Evolutionary conservation across 345 rosid genomes (phyloP).

Genomic region (Cardamine occulta): DNA sequence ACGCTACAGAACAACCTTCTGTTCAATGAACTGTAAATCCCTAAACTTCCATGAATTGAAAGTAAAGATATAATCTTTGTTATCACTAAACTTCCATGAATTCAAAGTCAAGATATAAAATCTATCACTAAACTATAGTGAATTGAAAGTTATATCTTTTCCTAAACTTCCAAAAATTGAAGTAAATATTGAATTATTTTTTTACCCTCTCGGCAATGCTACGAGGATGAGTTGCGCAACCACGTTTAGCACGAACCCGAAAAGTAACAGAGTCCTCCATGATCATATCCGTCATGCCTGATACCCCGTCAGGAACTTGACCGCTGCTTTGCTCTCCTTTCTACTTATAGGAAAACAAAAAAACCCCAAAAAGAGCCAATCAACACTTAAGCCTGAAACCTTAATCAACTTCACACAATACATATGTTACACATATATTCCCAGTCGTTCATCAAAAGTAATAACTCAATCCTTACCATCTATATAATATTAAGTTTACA

Average conservation of each 20-base stretch:
- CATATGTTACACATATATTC: constrained; percentile 11
- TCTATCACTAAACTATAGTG: background rate
- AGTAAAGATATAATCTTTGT: background rate
- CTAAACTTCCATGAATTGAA: background rate
- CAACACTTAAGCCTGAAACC: constrained; percentile 8
- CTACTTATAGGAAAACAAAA: constrained; percentile 37
- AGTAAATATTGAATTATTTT: background rate
- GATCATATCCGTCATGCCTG: constrained; percentile 48
- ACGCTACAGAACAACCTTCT: background rate
- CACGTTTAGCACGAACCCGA: constrained; percentile 79
- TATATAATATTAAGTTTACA: background rate
- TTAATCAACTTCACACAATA: constrained; percentile 13
- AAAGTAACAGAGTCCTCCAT: constrained; percentile 74
- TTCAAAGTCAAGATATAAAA: background rate
- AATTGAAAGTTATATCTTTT: too few species aligned
- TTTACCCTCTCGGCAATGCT: constrained; percentile 87
- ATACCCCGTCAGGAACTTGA: constrained; percentile 44
- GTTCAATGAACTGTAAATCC: background rate
- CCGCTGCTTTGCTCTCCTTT: constrained; percentile 58
- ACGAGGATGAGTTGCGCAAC: constrained; percentile 86
- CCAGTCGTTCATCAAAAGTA: background rate
- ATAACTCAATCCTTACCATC: constrained; percentile 2
- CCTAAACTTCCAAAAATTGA: background rate
- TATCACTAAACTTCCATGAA: background rate
- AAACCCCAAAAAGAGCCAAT: background rate